phyloP scores from a whole-genome alignment of 2,329 filamentous ascomycete genomes.

The Stagonosporopsis vannaccii region DNA sequence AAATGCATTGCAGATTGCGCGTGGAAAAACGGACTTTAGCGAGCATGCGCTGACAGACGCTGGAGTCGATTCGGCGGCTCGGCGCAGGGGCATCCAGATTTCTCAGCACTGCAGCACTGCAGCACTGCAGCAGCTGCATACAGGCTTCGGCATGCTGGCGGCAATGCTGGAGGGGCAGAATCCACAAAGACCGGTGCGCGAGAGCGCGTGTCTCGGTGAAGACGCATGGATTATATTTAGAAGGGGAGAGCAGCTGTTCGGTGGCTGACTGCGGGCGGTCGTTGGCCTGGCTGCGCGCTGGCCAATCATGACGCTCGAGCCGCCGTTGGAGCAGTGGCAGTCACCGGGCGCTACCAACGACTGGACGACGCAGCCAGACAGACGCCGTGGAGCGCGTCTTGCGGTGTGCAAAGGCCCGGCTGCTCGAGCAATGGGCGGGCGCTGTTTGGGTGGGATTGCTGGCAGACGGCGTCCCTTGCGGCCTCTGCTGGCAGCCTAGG shows the following conservation, averaged over 20 bases:
- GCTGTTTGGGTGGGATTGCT: slow-evolving; percentile 16
- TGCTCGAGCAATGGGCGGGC: slow-evolving; percentile 36
- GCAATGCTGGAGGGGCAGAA: slow-evolving; percentile 5
- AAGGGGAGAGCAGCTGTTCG: slow-evolving; percentile 24
- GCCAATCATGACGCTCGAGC: slow-evolving; percentile 24
- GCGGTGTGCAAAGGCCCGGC: slow-evolving; percentile 32
- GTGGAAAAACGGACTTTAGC: slow-evolving; percentile 25
- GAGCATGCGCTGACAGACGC: slow-evolving; percentile 21
- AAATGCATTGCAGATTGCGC: slow-evolving; percentile 31
- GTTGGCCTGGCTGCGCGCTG: slow-evolving; percentile 15
- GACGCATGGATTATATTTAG: slow-evolving; percentile 30
- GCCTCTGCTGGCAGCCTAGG: slow-evolving; percentile 3
- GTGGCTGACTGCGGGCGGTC: slow-evolving; percentile 28
- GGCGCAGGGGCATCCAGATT: slow-evolving; percentile 3
- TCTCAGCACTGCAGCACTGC: not conserved
- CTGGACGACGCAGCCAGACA: slow-evolving; percentile 28
- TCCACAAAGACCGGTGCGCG: slow-evolving; percentile 3
- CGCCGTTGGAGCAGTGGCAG: slow-evolving; percentile 28
- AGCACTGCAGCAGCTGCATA: no score
- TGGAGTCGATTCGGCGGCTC: slow-evolving; percentile 6
- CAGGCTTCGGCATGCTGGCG: slow-evolving; percentile 4
- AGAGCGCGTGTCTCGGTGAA: slow-evolving; percentile 13
- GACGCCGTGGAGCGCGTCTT: slow-evolving; percentile 37
- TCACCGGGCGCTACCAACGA: slow-evolving; percentile 28
- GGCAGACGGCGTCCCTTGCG: slow-evolving; percentile 22